Percentiles rank a stretch among this genome's conserved stretches.
Conservation (phyloP, 1,284 basidiomycete genomes). For the Peniophora sp. region DNA sequence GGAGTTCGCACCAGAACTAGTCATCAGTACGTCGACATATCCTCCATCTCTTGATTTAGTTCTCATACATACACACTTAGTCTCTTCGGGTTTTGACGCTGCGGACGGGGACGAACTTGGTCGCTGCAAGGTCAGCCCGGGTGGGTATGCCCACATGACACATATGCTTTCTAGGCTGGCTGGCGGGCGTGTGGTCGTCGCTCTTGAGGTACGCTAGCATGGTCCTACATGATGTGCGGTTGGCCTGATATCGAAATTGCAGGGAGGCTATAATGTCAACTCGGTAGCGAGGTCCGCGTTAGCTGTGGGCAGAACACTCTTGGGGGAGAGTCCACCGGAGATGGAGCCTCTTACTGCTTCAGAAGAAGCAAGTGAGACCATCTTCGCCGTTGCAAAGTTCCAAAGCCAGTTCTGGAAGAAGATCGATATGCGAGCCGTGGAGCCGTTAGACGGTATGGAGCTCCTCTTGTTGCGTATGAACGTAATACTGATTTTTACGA, state of each 20-base stretch:
- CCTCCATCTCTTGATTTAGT: background rate
- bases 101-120: slow-evolving; percentile 91
- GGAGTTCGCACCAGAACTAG: slow-evolving; percentile 93
- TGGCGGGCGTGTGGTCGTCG: slow-evolving; percentile 84
- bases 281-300: slow-evolving; percentile 84
- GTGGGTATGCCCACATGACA: slow-evolving; percentile 98
- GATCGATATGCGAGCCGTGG: slow-evolving; percentile 70
- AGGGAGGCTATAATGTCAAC: slow-evolving; percentile 96
- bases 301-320: slow-evolving; percentile 77
- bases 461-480: background rate
- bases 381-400: slow-evolving; percentile 78
- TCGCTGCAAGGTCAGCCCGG: slow-evolving; percentile 83
- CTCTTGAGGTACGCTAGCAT: slow-evolving; percentile 87
- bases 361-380: slow-evolving; percentile 76
- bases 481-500: background rate
- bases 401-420: slow-evolving; percentile 91
- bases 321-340: slow-evolving; percentile 80
- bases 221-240: no score
- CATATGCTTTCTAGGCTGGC: slow-evolving; percentile 92
- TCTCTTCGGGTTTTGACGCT: slow-evolving; percentile 97
- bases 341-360: slow-evolving; percentile 65
- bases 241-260: no score
- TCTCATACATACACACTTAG: slow-evolving; percentile 30
- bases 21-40: slow-evolving; percentile 67
- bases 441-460: slow-evolving; percentile 66